A percentile compares a stretch with the other conserved stretches of the same genome.
Evolutionary conservation across 2,329 filamentous ascomycete genomes (phyloP).

Genomic region (Nemania serpens): DNA sequence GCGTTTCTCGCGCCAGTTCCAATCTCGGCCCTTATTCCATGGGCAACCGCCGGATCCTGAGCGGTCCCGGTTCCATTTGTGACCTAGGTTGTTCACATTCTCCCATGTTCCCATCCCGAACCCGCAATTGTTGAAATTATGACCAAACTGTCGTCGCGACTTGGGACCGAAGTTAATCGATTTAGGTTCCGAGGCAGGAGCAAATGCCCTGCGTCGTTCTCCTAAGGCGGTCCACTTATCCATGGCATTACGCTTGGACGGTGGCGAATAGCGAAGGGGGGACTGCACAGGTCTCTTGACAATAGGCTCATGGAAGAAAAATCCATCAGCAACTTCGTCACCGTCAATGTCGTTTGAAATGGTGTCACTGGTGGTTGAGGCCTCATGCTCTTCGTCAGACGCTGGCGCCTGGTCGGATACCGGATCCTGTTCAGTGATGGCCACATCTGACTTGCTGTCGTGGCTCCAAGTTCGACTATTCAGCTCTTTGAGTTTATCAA

Average conservation of each 20-base stretch:
- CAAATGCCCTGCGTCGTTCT: constrained; percentile 75
- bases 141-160: constrained; percentile 51
- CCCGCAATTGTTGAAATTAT: constrained; percentile 45
- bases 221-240: constrained; percentile 93
- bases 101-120: constrained; percentile 52
- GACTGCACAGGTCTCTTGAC: constrained; percentile 44
- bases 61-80: constrained; percentile 52
- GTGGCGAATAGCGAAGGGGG: constrained; percentile 64
- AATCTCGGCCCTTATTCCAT: constrained; percentile 63
- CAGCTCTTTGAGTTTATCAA: constrained; percentile 64
- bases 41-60: constrained; percentile 54
- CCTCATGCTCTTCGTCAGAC: constrained; percentile 48
- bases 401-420: constrained; percentile 49
- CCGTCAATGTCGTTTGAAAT: constrained; percentile 60
- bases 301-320: constrained; percentile 72
- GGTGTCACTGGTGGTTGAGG: constrained; percentile 44
- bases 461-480: constrained; percentile 81
- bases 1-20: constrained; percentile 67
- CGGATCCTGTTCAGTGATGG: constrained; percentile 44
- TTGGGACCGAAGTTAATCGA: constrained; percentile 51
- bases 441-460: constrained; percentile 62
- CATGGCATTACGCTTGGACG: constrained; percentile 63
- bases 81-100: constrained; percentile 44
- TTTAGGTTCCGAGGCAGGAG: constrained; percentile 55
- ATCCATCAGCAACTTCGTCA: constrained; percentile 69